These are phyloP conservation scores for Striga asiatica DNA, from an alignment of 257 asterid species.

Conservation along the genomic window DNA sequence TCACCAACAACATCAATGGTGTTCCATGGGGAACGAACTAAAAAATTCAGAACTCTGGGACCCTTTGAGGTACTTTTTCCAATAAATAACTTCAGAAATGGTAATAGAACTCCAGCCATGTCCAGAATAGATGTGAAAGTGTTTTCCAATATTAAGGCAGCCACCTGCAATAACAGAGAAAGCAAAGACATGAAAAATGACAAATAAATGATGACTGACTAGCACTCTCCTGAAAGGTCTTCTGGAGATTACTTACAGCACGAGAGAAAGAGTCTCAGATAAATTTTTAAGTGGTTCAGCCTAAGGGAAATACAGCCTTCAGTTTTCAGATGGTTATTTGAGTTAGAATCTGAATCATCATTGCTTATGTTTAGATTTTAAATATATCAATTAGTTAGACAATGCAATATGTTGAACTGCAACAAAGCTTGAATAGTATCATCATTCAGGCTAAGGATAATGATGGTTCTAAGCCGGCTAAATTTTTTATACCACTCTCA, in stretches of 20 bases:
- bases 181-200: constrained; percentile 4
- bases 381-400: too few species aligned
- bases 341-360: neutral
- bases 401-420: neutral
- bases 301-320: neutral
- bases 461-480: neutral
- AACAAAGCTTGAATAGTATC: too few species aligned
- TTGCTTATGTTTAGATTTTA: neutral
- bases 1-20: constrained; percentile 74
- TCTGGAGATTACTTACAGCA: constrained; percentile 1
- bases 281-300: neutral
- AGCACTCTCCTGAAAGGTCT: constrained; percentile 1
- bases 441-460: neutral
- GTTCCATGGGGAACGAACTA: constrained; percentile 96
- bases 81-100: constrained; percentile 82
- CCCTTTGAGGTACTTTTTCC: constrained; percentile 79
- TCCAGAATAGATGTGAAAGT: constrained; percentile 97
- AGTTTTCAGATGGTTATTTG: neutral
- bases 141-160: constrained; percentile 75
- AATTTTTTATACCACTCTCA: neutral
- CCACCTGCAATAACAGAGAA: constrained; percentile 40
- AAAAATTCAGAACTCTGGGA: constrained; percentile 58
- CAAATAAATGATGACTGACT: neutral
- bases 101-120: constrained; percentile 93
- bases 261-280: neutral